Evolutionary conservation across 2,329 filamentous ascomycete species (phyloP).

Genomic region (Stenocarpella maydis): DNA sequence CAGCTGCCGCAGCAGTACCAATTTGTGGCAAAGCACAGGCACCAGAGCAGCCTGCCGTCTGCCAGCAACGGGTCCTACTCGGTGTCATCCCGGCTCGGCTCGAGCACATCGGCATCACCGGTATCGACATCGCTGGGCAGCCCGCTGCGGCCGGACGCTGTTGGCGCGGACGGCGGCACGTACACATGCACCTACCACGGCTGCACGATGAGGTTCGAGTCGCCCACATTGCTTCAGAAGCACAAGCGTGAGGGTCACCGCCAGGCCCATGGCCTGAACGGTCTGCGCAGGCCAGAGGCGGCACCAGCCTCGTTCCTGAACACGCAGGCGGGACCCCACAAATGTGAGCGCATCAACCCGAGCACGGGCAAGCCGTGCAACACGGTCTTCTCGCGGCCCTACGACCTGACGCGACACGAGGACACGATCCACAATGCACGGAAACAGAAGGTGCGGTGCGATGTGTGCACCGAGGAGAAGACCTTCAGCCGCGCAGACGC

Average conservation of each 20-base stretch:
- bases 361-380: conserved; percentile 95
- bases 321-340: conserved; percentile 91
- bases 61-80: conserved; percentile 44
- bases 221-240: conserved; percentile 85
- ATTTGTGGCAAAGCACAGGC: conserved; percentile 52
- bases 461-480: conserved; percentile 94
- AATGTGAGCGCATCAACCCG: conserved; percentile 91
- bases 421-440: conserved; percentile 96
- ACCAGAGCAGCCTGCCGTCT: conserved; percentile 49
- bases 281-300: conserved; percentile 43
- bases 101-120: conserved; percentile 50
- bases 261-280: conserved; percentile 67
- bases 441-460: conserved; percentile 94
- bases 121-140: conserved; percentile 43
- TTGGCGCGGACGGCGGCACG: conserved; percentile 80
- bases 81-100: conserved; percentile 50
- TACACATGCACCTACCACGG: conserved; percentile 98
- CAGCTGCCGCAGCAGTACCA: conserved; percentile 61
- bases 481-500: conserved; percentile 96
- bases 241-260: conserved; percentile 95
- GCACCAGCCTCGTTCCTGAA: conserved; percentile 70
- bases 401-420: conserved; percentile 95
- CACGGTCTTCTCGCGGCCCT: conserved; percentile 92
- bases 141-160: conserved; percentile 64
- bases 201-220: conserved; percentile 87